These are phyloP conservation scores for Bruguiera gymnorhiza DNA, from an alignment of 345 rosid genomes.

Conservation along the genomic window DNA sequence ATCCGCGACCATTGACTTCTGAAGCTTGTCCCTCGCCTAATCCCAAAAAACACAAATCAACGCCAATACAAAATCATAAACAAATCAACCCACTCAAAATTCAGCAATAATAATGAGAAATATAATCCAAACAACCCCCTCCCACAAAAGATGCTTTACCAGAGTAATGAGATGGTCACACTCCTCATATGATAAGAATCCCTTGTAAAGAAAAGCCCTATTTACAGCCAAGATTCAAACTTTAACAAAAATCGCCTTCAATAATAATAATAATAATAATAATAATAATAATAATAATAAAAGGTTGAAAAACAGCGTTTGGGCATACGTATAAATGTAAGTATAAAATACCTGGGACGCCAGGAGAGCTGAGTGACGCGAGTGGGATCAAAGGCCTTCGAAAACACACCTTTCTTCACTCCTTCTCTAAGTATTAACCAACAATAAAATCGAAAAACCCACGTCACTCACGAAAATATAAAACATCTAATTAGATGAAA, in stretches of 20 bases:
- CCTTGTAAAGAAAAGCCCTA: constrained; percentile 73
- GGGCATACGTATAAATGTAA: background rate
- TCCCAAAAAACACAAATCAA: constrained; percentile 6
- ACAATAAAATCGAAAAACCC: constrained; percentile 7
- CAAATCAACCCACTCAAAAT: background rate
- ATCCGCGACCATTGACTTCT: constrained; percentile 89
- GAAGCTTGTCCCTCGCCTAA: constrained; percentile 81
- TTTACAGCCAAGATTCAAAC: constrained; percentile 12
- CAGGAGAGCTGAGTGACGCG: constrained; percentile 85
- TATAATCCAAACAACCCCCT: background rate
- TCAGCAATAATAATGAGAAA: background rate
- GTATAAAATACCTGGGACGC: constrained; percentile 59
- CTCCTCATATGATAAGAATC: constrained; percentile 69
- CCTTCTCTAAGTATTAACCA: constrained; percentile 32
- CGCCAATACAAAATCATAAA: background rate
- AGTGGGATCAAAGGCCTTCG: constrained; percentile 64
- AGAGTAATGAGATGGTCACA: constrained; percentile 79
- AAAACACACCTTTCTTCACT: constrained; percentile 43
- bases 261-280: background rate
- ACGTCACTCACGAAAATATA: background rate
- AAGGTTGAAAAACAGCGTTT: background rate
- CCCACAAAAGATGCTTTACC: constrained; percentile 32
- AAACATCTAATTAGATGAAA: too few species aligned
- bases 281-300: background rate
- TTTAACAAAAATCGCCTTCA: background rate